These are phyloP conservation scores for Saccharomycopsis selenospora DNA, from an alignment of 805 yeast genomes.

Conservation along the genomic window DNA sequence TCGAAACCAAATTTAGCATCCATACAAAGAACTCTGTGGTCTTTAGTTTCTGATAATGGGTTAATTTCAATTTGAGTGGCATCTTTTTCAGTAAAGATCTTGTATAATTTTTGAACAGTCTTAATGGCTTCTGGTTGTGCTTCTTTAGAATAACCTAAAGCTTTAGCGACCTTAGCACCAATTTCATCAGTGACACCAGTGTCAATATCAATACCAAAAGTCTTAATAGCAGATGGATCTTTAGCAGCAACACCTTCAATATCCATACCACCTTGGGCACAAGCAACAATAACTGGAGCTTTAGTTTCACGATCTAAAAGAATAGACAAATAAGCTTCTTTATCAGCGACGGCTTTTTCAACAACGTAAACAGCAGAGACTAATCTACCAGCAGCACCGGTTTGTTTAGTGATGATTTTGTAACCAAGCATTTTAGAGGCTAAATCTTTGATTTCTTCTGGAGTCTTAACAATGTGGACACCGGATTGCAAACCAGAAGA, in stretches of 20 bases:
- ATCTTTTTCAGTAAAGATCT: conserved; percentile 84
- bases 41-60: conserved; percentile 91
- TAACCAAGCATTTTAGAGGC: conserved; percentile 88
- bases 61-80: conserved; percentile 98
- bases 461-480: conserved; percentile 78
- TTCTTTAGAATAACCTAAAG: conserved; percentile 70
- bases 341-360: conserved; percentile 86
- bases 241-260: conserved; percentile 96
- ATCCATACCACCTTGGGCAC: conserved; percentile 99
- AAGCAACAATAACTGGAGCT: conserved; percentile 88
- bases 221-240: conserved; percentile 86
- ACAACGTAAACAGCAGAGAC: conserved; percentile 95
- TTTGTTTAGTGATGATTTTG: conserved; percentile 94
- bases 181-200: conserved; percentile 72
- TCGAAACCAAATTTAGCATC: conserved; percentile 99
- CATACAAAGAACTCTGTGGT: conserved; percentile 90
- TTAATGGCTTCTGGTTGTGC: conserved; percentile 84
- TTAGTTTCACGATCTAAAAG: conserved; percentile 90
- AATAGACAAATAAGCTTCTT: conserved; percentile 94
- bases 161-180: conserved; percentile 70
- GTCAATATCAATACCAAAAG: conserved; percentile 70
- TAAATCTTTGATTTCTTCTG: conserved; percentile 79
- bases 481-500: conserved; percentile 96
- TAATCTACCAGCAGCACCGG: conserved; percentile 94
- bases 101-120: conserved; percentile 78